Base-by-base conservation (phyloP, 306 rosid species). In the Echinosophora koreensis region DNA sequence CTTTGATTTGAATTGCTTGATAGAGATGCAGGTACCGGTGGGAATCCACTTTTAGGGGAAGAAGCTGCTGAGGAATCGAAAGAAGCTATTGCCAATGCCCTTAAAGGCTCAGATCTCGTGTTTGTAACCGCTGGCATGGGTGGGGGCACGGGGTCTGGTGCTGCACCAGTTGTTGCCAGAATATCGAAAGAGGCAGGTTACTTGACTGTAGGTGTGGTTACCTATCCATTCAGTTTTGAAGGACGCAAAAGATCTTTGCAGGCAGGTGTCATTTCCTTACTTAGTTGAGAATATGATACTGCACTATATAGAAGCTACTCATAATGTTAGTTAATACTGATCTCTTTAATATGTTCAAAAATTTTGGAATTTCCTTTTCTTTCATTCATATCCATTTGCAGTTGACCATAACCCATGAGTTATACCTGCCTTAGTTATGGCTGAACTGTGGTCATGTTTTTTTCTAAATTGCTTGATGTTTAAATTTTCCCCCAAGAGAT, bases 41-140 rank as follows among this genome's bases (percentile, higher is more conserved):
- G 98, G 74, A 90, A 94, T 87, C 98, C 98, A 59, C 88, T 88
- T 70, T 78, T 94, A 76, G 98, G 98, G 66, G 98, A 94, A 84
- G 90, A 94, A 85, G 98, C 98, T 54, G 98, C 98, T 2, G 97
- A 91, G 84, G 98, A 94, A 80, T 94, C 98, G 37, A 88, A 94
- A 81, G 98, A 94, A 35, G 82, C 86, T 15, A 94, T 94, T 86
- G 88, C 96, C 7, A 71, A 50, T 82, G 90, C 98, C 46, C 96
- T 94, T 63, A 84, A 86, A 77, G 98, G 97, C 51, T 94, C 98
- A 11, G 98, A 94, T 90, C 93, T 94, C 64, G 98, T 94, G 46
- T 94, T 94, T 80, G 88, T 94, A 78, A 94, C 98, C 16, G 97
- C 97, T 35, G 96, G 98, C 64, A 94, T 91, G 98, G 98, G 98